Base-by-base conservation (phyloP, 2,329 filamentous ascomycete species). In the Camillea tinctor region DNA sequence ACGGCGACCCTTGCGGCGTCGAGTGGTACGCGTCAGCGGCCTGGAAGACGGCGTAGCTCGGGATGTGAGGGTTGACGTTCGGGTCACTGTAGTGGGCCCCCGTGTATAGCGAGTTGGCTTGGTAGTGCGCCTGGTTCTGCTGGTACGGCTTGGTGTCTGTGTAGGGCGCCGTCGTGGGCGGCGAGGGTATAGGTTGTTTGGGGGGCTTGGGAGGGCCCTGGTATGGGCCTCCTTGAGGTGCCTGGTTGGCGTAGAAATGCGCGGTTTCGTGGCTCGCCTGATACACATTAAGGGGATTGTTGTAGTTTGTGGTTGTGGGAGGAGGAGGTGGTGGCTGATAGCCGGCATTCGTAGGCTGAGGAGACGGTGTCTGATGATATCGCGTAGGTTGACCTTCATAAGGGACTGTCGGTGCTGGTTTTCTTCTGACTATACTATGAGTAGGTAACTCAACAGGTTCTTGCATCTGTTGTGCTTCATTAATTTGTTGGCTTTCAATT, bases 1-100 rank as follows among this genome's bases (percentile, higher is more conserved):
- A 7, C n/a, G 19, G 49, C 3, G 49, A 7, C 8, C 22, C 19
- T 7, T 50, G 55, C 9, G 23, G 48, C 13, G 56, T 55, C 15
- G 36, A 40, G 36, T 58, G 61, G 23, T 66, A 66, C 9, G 65
- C 26, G 26, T 60, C 56, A 9, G 36, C 36, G 36, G 69, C 68
- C 40, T 68, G 60, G 48, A 69, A 71, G 13, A 68, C 63, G 4
- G 59, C 53, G 53, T 63, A 71, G 4, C 62, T 49, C 21, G 65
- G 50, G 36, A 67, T 62, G 44, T 58, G 60, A 30, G 44, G 20
- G 40, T 50, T 20, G 17, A 57, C 53, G 2, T 50, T 54, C 2
- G 59, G 17, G 54, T 60, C 54, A 9, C 61, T 55, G 24, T 65
- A 68, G 40, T 65, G 60, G 9, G 65, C 60, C 20, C 61, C 59